These are phyloP conservation scores for Ceriops decandra DNA, from an alignment of 345 rosid genomes.

Conservation along the genomic window DNA sequence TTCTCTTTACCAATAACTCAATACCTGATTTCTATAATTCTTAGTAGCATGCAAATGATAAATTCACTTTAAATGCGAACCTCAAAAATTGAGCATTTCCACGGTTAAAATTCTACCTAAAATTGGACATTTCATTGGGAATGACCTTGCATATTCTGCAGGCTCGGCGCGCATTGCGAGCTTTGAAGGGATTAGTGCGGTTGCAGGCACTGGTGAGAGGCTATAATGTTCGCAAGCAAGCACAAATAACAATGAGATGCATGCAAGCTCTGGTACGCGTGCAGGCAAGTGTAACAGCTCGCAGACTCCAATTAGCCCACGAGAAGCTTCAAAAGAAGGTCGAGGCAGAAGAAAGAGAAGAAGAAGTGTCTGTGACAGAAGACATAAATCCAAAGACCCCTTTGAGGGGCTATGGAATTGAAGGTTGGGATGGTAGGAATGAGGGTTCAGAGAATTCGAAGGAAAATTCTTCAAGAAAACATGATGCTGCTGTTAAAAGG, in stretches of 20 bases:
- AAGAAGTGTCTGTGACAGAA: not conserved
- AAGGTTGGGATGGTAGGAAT: slow-evolving; percentile 37
- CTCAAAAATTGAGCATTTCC: too few species aligned
- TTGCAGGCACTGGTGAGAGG: slow-evolving; percentile 93
- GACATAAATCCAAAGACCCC: slow-evolving; percentile 23
- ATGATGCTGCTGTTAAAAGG: slow-evolving; percentile 57
- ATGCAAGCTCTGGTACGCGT: slow-evolving; percentile 93
- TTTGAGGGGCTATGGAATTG: slow-evolving; percentile 15
- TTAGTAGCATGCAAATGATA: too few species aligned
- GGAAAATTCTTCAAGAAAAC: slow-evolving; percentile 46
- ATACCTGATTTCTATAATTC: too few species aligned
- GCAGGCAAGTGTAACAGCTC: slow-evolving; percentile 82
- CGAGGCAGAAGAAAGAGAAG: slow-evolving; percentile 47
- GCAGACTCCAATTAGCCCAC: slow-evolving; percentile 59
- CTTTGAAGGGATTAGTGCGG: slow-evolving; percentile 83
- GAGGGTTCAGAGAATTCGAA: slow-evolving; percentile 35
- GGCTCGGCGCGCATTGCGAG: slow-evolving; percentile 92
- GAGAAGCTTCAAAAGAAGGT: slow-evolving; percentile 39
- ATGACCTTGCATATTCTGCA: slow-evolving; percentile 9
- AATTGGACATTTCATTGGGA: not conserved
- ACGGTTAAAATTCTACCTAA: too few species aligned
- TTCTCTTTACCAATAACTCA: too few species aligned
- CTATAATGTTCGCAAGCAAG: slow-evolving; percentile 87
- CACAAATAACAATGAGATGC: slow-evolving; percentile 90
- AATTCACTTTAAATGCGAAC: too few species aligned